A percentile compares a stretch with the other conserved stretches of the same genome.
These are phyloP conservation scores for Dunaliella salina DNA, from an alignment of 163 green algal genomes.

Conservation along the genomic window DNA sequence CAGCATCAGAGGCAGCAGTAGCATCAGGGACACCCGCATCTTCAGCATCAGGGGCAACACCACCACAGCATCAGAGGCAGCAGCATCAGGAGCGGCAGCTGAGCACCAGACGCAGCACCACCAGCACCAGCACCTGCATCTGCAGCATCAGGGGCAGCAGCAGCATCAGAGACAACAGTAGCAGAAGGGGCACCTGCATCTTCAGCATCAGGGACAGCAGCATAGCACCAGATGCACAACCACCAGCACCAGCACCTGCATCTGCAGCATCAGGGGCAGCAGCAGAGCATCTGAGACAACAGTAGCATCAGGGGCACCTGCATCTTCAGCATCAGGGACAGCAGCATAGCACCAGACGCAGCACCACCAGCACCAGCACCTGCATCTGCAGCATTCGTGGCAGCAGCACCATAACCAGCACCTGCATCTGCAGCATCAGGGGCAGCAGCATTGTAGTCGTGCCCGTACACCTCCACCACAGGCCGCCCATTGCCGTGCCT, in stretches of 20 bases:
- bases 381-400: background rate
- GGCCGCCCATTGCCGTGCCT: constrained; percentile 55
- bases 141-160: background rate
- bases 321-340: background rate
- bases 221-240: no score
- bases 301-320: no score
- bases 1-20: no score
- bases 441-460: constrained; percentile 6
- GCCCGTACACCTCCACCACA: constrained; percentile 62
- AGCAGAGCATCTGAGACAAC: no score
- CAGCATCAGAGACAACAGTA: background rate
- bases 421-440: background rate
- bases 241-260: background rate
- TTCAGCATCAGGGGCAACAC: background rate
- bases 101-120: background rate
- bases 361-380: background rate
- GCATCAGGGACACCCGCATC: background rate
- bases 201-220: background rate
- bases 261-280: background rate
- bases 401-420: background rate
- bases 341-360: background rate
- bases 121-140: background rate
- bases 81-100: background rate
- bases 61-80: background rate
- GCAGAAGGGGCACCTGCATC: background rate